Conservation (phyloP, 1,284 basidiomycete genomes). For the Ganoderma leucocontextum region DNA sequence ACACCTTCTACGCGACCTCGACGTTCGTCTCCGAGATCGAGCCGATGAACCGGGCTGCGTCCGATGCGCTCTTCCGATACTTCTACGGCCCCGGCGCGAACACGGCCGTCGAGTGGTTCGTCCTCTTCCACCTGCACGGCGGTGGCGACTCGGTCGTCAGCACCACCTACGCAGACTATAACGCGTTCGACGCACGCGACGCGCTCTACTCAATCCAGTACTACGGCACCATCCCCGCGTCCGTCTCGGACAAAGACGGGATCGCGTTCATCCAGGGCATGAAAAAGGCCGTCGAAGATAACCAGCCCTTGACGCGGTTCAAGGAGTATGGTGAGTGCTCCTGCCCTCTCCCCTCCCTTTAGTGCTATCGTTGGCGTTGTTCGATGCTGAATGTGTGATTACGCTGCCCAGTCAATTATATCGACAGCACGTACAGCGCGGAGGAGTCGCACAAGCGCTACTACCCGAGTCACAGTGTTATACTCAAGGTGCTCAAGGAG, state of each 20-base stretch:
- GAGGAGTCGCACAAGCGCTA: slow-evolving; percentile 17
- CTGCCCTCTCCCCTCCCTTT: too few relatives aligned
- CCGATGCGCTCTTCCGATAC: slow-evolving; percentile 20
- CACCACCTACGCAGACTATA: slow-evolving; percentile 8
- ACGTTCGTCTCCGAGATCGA: slow-evolving; percentile 18
- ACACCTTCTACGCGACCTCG: slow-evolving; percentile 20
- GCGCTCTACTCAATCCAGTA: slow-evolving; percentile 23
- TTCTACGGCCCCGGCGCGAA: slow-evolving; percentile 16
- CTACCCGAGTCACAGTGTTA: slow-evolving; percentile 16
- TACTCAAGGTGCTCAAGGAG: slow-evolving; percentile 18
- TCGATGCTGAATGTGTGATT: too few relatives aligned
- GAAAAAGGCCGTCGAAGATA: slow-evolving; percentile 13
- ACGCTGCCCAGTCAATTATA: slow-evolving; percentile 11
- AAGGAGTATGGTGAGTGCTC: slow-evolving; percentile 14
- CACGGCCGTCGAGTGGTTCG: slow-evolving; percentile 13
- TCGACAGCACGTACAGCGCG: slow-evolving; percentile 23
- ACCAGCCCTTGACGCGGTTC: slow-evolving; percentile 14
- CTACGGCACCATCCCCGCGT: slow-evolving; percentile 19
- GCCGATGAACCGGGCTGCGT: slow-evolving; percentile 3
- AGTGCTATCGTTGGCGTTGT: neutral
- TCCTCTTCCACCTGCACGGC: slow-evolving; percentile 16
- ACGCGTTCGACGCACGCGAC: slow-evolving; percentile 19
- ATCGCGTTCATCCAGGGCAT: slow-evolving; percentile 24
- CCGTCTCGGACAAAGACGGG: slow-evolving; percentile 13
- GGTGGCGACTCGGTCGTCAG: slow-evolving; percentile 16